These are phyloP conservation scores for Berberis vulgaris DNA, from an alignment of 164 flowering plant genomes.

Conservation along the genomic window DNA sequence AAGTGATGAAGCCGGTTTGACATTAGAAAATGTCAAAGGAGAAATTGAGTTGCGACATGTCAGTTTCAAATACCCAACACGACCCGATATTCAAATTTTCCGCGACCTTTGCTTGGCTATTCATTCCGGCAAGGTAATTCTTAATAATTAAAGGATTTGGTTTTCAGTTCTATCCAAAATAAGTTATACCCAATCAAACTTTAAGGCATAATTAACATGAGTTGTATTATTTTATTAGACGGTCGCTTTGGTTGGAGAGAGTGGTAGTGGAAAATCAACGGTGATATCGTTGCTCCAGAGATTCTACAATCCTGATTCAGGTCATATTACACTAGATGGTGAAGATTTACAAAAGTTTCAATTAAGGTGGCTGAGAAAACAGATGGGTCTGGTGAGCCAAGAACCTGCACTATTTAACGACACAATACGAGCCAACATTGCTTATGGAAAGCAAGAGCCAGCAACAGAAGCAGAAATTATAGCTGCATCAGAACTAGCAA, in stretches of 20 bases:
- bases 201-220: not conserved
- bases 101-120: conserved; percentile 34
- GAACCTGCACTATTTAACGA: conserved; percentile 23
- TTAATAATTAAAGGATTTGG: not conserved
- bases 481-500: conserved; percentile 23
- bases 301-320: conserved; percentile 48
- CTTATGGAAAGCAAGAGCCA: conserved; percentile 25
- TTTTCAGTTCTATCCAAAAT: not conserved
- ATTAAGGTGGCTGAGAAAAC: conserved; percentile 22
- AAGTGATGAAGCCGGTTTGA: conserved; percentile 32
- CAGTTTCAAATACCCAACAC: conserved; percentile 41
- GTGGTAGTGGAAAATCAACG: conserved; percentile 57
- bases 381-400: conserved; percentile 25
- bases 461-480: conserved; percentile 22
- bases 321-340: conserved; percentile 40
- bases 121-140: conserved; percentile 37
- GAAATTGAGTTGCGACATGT: conserved; percentile 40
- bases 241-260: conserved; percentile 34
- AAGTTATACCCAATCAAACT: not conserved
- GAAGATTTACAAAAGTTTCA: conserved; percentile 25
- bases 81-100: conserved; percentile 39
- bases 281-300: conserved; percentile 40
- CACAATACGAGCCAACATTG: conserved; percentile 24
- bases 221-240: conserved; percentile 9
- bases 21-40: conserved; percentile 32